These are phyloP conservation scores for Helotiales sp. DNA, from an alignment of 2,329 filamentous ascomycete species.

Conservation along the genomic window DNA sequence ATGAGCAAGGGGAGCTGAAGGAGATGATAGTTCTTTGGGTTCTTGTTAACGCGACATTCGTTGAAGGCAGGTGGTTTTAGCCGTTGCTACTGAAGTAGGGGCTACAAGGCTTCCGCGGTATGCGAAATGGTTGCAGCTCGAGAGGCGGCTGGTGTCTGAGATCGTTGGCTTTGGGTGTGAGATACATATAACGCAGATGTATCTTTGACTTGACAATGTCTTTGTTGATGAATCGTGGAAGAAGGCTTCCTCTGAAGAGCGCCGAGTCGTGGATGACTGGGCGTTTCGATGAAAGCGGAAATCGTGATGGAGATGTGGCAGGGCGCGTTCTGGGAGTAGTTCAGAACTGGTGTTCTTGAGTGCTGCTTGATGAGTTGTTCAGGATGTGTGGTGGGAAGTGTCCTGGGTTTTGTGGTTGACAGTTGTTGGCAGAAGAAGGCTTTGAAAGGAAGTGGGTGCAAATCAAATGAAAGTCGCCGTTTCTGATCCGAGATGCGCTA, in stretches of 20 bases:
- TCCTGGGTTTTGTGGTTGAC: background rate
- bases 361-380: background rate
- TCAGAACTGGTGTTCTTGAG: background rate
- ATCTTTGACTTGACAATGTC: conserved; percentile 34
- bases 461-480: background rate
- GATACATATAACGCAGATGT: conserved; percentile 41
- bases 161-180: conserved; percentile 68
- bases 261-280: background rate
- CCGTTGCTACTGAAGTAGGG: conserved; percentile 88
- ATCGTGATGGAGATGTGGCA: background rate
- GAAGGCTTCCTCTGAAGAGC: conserved; percentile 23
- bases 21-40: conserved; percentile 56
- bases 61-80: conserved; percentile 54
- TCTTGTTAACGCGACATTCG: conserved; percentile 35
- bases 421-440: background rate
- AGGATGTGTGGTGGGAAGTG: background rate
- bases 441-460: background rate
- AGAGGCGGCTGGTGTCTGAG: conserved; percentile 91
- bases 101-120: conserved; percentile 91
- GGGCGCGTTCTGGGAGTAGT: background rate
- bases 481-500: background rate
- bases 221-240: conserved; percentile 30
- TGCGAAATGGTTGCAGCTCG: conserved; percentile 97
- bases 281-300: background rate
- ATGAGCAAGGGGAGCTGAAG: conserved; percentile 45